These are phyloP conservation scores for Trypanosoma lewisi DNA, from an alignment of 208 protist species.

Conservation along the genomic window DNA sequence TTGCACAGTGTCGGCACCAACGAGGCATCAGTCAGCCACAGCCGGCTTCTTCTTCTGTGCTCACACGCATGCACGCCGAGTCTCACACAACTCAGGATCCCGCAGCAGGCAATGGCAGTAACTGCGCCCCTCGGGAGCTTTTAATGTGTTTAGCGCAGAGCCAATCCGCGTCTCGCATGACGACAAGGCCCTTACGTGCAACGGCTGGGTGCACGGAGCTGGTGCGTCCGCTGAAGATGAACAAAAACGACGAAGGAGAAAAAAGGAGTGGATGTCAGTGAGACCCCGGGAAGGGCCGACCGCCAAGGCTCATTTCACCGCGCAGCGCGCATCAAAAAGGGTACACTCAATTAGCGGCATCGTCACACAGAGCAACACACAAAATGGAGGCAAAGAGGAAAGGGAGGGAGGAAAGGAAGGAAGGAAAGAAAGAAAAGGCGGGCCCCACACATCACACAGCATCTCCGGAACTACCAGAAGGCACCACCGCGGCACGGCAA, in stretches of 20 bases:
- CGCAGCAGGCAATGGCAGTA: slow-evolving; percentile 5
- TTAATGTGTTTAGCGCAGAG: slow-evolving; percentile 17
- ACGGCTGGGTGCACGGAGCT: slow-evolving; percentile 9
- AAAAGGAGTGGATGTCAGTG: slow-evolving; percentile 9
- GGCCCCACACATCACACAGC: slow-evolving; percentile 15
- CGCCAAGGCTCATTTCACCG: slow-evolving; percentile 21
- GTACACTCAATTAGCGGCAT: slow-evolving; percentile 27
- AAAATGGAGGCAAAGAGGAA: background rate
- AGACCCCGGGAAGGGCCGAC: slow-evolving; percentile 11
- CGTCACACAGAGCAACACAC: slow-evolving; percentile 16
- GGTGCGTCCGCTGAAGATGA: slow-evolving; percentile 22
- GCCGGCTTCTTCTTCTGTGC: slow-evolving; percentile 19
- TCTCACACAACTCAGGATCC: slow-evolving; percentile 57
- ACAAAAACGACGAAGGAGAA: background rate
- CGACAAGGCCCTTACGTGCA: background rate
- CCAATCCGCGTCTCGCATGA: background rate
- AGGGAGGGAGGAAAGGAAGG: slow-evolving; percentile 2
- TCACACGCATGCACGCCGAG: background rate
- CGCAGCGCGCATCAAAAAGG: slow-evolving; percentile 25
- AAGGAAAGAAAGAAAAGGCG: background rate
- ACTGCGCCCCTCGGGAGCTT: slow-evolving; percentile 18
- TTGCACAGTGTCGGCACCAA: slow-evolving; percentile 23
- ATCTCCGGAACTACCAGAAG: slow-evolving; percentile 69
- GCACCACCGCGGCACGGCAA: slow-evolving; percentile 32
- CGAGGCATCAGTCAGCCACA: background rate